Conservation (phyloP, 352 stramenopile species). For the Phytophthora capsici region DNA sequence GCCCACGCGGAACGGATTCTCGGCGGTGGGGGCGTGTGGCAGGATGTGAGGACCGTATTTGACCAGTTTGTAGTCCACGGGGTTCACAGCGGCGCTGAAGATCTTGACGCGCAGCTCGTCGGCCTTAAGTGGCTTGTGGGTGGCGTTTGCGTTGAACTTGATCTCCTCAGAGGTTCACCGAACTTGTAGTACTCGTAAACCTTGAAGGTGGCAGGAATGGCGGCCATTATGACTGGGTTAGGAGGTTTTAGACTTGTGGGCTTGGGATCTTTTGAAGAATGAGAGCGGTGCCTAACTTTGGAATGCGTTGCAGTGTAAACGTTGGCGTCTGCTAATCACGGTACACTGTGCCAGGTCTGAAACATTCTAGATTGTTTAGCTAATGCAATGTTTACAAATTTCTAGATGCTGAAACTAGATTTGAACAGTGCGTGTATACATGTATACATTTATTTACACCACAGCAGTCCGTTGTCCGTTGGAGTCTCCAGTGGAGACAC, state of each 20-base stretch:
- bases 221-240: conserved; percentile 9
- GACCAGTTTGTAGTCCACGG: conserved; percentile 40
- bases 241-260: not conserved
- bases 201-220: conserved; percentile 30
- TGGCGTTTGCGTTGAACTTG: conserved; percentile 26
- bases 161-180: conserved; percentile 24
- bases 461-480: too few relatives aligned
- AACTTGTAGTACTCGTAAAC: conserved; percentile 29
- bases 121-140: conserved; percentile 17
- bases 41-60: conserved; percentile 16
- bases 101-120: conserved; percentile 35
- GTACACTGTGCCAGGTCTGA: too few relatives aligned
- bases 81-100: conserved; percentile 38
- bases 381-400: too few relatives aligned
- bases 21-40: conserved; percentile 5
- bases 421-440: too few relatives aligned
- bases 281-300: not conserved
- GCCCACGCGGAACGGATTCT: conserved; percentile 25
- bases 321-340: too few relatives aligned
- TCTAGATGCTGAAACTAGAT: too few relatives aligned
- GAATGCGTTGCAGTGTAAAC: not conserved
- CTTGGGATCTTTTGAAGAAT: conserved; percentile 21
- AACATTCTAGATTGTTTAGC: too few relatives aligned
- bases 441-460: too few relatives aligned
- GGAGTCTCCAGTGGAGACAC: too few relatives aligned